A percentile compares a stretch with the other conserved stretches of the same genome.
phyloP scores from a whole-genome alignment of 768 basidiomycete species.

The Russula vinacea region DNA sequence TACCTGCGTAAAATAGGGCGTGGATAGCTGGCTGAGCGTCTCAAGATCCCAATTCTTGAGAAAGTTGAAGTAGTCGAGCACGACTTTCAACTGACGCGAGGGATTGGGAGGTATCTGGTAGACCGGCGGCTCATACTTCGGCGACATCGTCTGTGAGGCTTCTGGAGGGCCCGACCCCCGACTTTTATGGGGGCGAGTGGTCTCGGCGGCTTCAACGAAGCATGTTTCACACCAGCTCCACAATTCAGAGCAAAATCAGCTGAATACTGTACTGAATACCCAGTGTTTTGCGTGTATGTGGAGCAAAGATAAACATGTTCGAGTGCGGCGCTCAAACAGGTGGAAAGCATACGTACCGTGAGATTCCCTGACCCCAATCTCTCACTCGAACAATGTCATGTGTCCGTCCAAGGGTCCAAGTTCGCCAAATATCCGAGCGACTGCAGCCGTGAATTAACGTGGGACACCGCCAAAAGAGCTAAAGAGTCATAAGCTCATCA shows the following conservation, averaged over 20 bases:
- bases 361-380: not conserved
- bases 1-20: not conserved
- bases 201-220: not conserved
- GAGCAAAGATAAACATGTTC: not conserved
- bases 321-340: not conserved
- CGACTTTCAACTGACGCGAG: not conserved
- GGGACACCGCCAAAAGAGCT: not conserved
- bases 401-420: no score
- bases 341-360: not conserved
- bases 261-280: not conserved
- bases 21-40: not conserved
- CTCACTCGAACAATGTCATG: not conserved
- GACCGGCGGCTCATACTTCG: not conserved
- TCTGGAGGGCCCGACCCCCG: no score
- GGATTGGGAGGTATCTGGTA: not conserved
- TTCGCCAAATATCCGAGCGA: not conserved
- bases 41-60: conserved; percentile 7
- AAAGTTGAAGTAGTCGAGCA: not conserved
- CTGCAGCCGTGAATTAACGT: not conserved
- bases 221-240: conserved; percentile 1
- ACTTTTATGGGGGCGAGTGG: not conserved
- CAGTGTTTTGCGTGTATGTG: not conserved
- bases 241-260: not conserved
- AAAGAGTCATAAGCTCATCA: not conserved
- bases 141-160: not conserved